Base-by-base conservation (phyloP, 768 basidiomycete species). In the Lentinula raphanica region DNA sequence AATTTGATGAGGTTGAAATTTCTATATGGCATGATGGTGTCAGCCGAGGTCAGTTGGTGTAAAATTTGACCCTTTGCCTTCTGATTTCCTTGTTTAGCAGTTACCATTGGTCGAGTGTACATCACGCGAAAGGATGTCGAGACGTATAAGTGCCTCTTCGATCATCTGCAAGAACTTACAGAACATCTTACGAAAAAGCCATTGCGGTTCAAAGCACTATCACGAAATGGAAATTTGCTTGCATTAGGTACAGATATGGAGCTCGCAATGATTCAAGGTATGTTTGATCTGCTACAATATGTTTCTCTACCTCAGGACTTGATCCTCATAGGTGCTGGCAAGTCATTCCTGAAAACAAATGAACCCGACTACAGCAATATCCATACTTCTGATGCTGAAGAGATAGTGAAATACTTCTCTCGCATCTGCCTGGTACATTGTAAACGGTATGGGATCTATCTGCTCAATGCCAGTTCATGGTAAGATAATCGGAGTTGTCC, bases 1-100 rank as follows among this genome's bases (percentile, higher is more conserved):
- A 49, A 49, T 49, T 49, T 49, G 49, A 49, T 32, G 49, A 49
- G 49, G 23, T 9, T 49, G 49, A 49, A 49, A 27, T 49, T 13
- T 27, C 49, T 9, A 28, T 32, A 11, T 49, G 49, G 49, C 13
- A 27, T 49, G 31, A 32, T 7, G 49, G 9, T 28, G 31, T 49
- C 5, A 13, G 19, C 8, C 8, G 5, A 7, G 11, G 11, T 49
- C 23, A 27, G 25, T 13, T 28, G 9, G 8, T 6, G 9, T 11
- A 49, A 7, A 15, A 7, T n/a, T n/a, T 49, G 13, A 13, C 8
- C 19, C 15, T 28, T 9, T 28, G 23, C 11, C n/a, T n/a, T 11
- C 21, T 11, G 11, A 11, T 11, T 11, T 49, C 27, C 49, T 49
- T n/a, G 23, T 27, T 11, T 46, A 49, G 49, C 49, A 27, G 13